Conservation (phyloP, 2,329 filamentous ascomycete genomes). For the Fusarium tupiense region DNA sequence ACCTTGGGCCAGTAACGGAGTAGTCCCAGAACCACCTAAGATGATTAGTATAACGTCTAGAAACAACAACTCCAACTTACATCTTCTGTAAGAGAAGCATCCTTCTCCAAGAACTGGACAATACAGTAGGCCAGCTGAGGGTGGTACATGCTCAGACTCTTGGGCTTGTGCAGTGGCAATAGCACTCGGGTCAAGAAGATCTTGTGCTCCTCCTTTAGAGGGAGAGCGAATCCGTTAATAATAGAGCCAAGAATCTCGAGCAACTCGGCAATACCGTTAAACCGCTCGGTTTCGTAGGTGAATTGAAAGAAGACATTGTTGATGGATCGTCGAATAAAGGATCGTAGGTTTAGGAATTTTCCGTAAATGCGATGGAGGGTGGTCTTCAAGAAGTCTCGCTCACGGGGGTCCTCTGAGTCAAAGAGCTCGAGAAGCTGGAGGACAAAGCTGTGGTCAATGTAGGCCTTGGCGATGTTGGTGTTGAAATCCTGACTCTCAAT, state of each 20-base stretch:
- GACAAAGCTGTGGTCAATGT: constrained; percentile 98
- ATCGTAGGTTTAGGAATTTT: constrained; percentile 97
- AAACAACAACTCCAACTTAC: constrained; percentile 54
- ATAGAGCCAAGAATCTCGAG: constrained; percentile 97
- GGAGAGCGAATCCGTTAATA: constrained; percentile 97
- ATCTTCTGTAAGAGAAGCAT: constrained; percentile 96
- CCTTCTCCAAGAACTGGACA: constrained; percentile 98
- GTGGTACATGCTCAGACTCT: constrained; percentile 99
- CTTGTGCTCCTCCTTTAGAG: constrained; percentile 98
- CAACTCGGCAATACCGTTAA: constrained; percentile 97
- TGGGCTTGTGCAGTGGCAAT: constrained; percentile 95
- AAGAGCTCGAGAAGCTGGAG: constrained; percentile 97
- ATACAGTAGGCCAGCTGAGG: constrained; percentile 98
- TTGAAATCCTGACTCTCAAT: constrained; percentile 99
- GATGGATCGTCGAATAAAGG: constrained; percentile 97
- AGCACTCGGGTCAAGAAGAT: constrained; percentile 94
- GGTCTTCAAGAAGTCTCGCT: constrained; percentile 97
- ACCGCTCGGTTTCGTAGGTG: constrained; percentile 97
- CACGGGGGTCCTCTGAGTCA: constrained; percentile 95
- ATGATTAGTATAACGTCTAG: constrained; percentile 11
- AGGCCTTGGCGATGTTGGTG: constrained; percentile 98
- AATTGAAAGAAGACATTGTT: constrained; percentile 99
- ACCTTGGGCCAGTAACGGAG: constrained; percentile 99
- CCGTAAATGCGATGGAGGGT: constrained; percentile 98
- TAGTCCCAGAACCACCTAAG: constrained; percentile 89